Conservation (phyloP, 192 early-diverging fungal species). For the Coemansia sp. region DNA sequence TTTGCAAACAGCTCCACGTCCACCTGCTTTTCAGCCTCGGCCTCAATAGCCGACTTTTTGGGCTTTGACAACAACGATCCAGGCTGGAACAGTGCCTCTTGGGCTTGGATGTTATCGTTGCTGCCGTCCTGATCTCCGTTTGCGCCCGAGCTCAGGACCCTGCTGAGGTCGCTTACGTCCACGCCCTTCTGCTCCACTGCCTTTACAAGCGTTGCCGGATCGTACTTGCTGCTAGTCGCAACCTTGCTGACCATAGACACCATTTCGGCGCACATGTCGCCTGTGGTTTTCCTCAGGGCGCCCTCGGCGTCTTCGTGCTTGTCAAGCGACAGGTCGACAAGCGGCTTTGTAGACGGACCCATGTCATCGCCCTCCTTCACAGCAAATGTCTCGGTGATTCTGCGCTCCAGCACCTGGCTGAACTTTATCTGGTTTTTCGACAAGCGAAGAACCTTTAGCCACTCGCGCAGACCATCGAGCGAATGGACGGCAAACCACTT, state of each 20-base stretch:
- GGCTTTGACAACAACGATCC: conserved; percentile 51
- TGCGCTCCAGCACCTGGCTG: conserved; percentile 42
- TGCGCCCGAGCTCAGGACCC: conserved; percentile 7
- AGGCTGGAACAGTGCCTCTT: conserved; percentile 29
- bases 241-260: conserved; percentile 33
- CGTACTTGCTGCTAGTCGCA: conserved; percentile 31
- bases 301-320: conserved; percentile 23
- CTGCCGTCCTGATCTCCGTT: conserved; percentile 4
- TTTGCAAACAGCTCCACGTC: conserved; percentile 45
- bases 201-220: conserved; percentile 35
- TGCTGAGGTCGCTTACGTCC: conserved; percentile 48
- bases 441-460: conserved; percentile 42
- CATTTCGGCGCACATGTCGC: conserved; percentile 32
- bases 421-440: conserved; percentile 54
- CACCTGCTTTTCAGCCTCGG: conserved; percentile 18
- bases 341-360: conserved; percentile 25
- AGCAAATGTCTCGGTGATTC: conserved; percentile 27
- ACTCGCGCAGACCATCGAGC: conserved; percentile 43
- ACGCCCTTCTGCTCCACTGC: conserved; percentile 35
- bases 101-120: conserved; percentile 13
- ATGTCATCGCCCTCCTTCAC: conserved; percentile 15
- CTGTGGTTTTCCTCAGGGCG: conserved; percentile 11
- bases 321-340: conserved; percentile 37
- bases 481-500: conserved; percentile 51
- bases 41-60: conserved; percentile 24